Evolutionary conservation across 1,284 basidiomycete genomes (phyloP).

Genomic region (Ustilago nuda): DNA sequence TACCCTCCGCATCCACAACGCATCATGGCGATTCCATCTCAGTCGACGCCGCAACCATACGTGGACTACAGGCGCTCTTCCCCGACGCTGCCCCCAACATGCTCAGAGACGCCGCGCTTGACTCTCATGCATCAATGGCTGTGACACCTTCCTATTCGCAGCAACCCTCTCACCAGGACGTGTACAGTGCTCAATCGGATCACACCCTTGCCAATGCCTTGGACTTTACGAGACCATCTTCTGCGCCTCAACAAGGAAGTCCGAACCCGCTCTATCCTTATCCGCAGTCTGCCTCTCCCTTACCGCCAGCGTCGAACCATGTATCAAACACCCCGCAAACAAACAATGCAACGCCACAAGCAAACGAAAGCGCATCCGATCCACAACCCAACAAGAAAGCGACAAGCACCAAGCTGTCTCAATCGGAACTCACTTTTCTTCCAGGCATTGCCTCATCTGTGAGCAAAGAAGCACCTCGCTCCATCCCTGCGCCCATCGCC

Average conservation of each 20-base stretch:
- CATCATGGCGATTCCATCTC: conserved; percentile 1
- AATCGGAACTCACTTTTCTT: conserved; percentile 24
- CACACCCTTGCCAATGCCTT: conserved; percentile 32
- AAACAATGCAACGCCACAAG: neutral
- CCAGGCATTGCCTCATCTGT: conserved; percentile 21
- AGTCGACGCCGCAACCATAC: conserved; percentile 13
- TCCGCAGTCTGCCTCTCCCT: neutral
- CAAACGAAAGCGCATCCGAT: neutral
- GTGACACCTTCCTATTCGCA: neutral
- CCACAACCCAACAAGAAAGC: conserved; percentile 5
- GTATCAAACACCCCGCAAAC: neutral
- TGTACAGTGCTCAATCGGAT: conserved; percentile 7
- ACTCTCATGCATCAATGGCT: neutral
- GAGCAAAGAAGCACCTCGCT: neutral
- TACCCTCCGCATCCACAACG: neutral
- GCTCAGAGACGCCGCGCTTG: conserved; percentile 16
- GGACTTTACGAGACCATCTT: conserved; percentile 12
- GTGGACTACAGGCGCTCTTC: conserved; percentile 8
- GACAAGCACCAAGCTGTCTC: conserved; percentile 16
- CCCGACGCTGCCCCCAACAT: conserved; percentile 10
- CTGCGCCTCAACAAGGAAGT: neutral
- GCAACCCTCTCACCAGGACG: neutral
- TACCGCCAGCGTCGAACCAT: neutral
- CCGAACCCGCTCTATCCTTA: neutral
- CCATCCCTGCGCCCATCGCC: neutral